Evolutionary conservation across 202 grass and related monocot species (phyloP).

Genomic region (Elaeis oleifera): DNA sequence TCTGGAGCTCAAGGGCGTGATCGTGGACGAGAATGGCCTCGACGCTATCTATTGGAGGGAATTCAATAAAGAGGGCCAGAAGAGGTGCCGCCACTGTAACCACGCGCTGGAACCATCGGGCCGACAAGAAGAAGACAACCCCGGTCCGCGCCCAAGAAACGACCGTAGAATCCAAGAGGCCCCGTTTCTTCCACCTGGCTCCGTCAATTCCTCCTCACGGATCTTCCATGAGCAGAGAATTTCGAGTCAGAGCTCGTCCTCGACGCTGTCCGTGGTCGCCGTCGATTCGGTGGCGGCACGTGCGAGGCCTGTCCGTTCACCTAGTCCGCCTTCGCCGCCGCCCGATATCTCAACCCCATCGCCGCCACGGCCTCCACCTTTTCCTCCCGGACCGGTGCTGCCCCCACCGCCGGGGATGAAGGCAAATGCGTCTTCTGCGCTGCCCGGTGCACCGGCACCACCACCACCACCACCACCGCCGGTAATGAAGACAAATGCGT

Average conservation of each 20-base stretch:
- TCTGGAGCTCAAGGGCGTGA: slow-evolving; percentile 13
- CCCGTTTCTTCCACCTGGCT: slow-evolving; percentile 52
- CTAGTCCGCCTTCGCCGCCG: slow-evolving; percentile 24
- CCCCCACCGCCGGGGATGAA: slow-evolving; percentile 38
- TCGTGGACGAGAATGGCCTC: slow-evolving; percentile 79
- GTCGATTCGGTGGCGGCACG: slow-evolving; percentile 1
- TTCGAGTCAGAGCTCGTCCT: slow-evolving; percentile 24
- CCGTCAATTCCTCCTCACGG: slow-evolving; percentile 40
- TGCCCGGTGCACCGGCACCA: slow-evolving; percentile 34
- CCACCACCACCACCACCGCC: slow-evolving; percentile 22
- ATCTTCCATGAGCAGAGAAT: slow-evolving; percentile 35
- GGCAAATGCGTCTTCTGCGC: slow-evolving; percentile 33
- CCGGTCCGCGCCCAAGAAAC: slow-evolving; percentile 4
- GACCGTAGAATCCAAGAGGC: slow-evolving; percentile 44
- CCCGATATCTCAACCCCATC: slow-evolving; percentile 34
- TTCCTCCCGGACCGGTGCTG: slow-evolving; percentile 18
- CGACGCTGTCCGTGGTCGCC: slow-evolving; percentile 25
- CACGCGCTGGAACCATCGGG: not conserved
- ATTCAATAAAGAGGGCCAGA: slow-evolving; percentile 40
- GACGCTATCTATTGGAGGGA: slow-evolving; percentile 83
- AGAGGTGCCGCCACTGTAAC: slow-evolving; percentile 20
- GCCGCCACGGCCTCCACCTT: slow-evolving; percentile 17
- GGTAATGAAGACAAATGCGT: not conserved
- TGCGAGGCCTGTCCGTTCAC: no score
- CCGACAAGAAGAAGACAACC: not conserved